Evolutionary conservation across 495 filamentous ascomycete species (phyloP).

Genomic region (Neurospora sp.): DNA sequence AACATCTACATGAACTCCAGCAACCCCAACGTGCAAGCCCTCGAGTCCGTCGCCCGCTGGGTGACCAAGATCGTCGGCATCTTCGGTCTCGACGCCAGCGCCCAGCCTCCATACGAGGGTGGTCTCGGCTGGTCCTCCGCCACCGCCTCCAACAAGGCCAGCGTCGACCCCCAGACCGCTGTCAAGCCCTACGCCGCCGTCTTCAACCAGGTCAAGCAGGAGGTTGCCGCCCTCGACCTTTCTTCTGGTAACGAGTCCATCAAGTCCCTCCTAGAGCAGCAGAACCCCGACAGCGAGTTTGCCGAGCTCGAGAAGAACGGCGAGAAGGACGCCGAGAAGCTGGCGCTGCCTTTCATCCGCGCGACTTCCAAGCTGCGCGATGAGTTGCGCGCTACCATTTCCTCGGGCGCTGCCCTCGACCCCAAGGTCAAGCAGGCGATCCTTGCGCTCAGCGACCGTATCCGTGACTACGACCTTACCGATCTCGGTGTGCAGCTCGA

Average conservation of each 20-base stretch:
- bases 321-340: conserved; percentile 34
- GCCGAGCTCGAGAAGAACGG: conserved; percentile 26
- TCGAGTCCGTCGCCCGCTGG: conserved; percentile 61
- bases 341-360: conserved; percentile 54
- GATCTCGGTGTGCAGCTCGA: conserved; percentile 79
- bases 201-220: conserved; percentile 27
- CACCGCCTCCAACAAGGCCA: conserved; percentile 46
- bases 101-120: conserved; percentile 43
- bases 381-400: conserved; percentile 49
- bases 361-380: conserved; percentile 58
- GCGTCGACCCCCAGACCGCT: conserved; percentile 30
- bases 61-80: conserved; percentile 74
- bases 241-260: conserved; percentile 16
- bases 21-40: conserved; percentile 39
- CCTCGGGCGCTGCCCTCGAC: conserved; percentile 36
- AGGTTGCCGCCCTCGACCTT: conserved; percentile 28
- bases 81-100: conserved; percentile 72
- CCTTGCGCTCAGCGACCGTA: conserved; percentile 60
- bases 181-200: conserved; percentile 36
- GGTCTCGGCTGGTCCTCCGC: conserved; percentile 76
- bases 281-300: conserved; percentile 30
- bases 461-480: conserved; percentile 72
- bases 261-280: conserved; percentile 22
- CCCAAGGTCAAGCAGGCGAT: conserved; percentile 47
- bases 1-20: conserved; percentile 57